Evolutionary conservation across 345 rosid genomes (phyloP), one percentile per base, ranked within the genome.

Genomic region (Xanthoceras sorbifolium): DNA sequence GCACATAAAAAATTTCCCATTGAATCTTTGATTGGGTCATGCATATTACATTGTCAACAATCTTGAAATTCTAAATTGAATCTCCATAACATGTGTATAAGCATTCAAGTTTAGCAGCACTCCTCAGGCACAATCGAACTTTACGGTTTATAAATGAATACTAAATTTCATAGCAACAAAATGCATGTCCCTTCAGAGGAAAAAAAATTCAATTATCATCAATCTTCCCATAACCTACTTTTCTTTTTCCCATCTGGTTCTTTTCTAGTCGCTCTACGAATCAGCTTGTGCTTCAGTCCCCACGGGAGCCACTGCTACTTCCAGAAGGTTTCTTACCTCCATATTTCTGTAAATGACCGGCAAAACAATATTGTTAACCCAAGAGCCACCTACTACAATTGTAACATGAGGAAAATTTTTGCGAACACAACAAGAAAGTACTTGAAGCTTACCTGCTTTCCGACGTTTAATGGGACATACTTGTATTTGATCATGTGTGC

Each of bases 401-500:
- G 31, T 75, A 73, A 9, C 50, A 63, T 4, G 12, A 20, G 22
- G n/a, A 11, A 22, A 23, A 17, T 15, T 15, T 64, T 8, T 6
- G 34, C 3, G 1, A 44, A 28, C 9, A 32, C 22, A 23, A 52
- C 23, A 14, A 42, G 23, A 18, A 32, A 63, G 23, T 36, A 64
- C 48, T 20, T 22, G 64, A 44, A 60, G 68, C 83, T 79, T 74
- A 91, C 97, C 90, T 94, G 93, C 82, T 94, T 94, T 68, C 98
- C 97, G 17, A 90, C 26, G 77, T 66, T 87, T 77, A 90, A 82
- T 0, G 97, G 97, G 61, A 91, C 71, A 72, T 93, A 92, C 66
- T 86, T 91, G 92, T 91, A 91, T 82, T 93, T 94, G 83, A 92
- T 88, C 98, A 94, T 90, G 86, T 94, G 94, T 8, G 87, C 64